Percentiles rank a stretch among this genome's conserved stretches.
Evolutionary conservation across 495 filamentous ascomycete genomes (phyloP).

Genomic region (Penicillium malachiteum): DNA sequence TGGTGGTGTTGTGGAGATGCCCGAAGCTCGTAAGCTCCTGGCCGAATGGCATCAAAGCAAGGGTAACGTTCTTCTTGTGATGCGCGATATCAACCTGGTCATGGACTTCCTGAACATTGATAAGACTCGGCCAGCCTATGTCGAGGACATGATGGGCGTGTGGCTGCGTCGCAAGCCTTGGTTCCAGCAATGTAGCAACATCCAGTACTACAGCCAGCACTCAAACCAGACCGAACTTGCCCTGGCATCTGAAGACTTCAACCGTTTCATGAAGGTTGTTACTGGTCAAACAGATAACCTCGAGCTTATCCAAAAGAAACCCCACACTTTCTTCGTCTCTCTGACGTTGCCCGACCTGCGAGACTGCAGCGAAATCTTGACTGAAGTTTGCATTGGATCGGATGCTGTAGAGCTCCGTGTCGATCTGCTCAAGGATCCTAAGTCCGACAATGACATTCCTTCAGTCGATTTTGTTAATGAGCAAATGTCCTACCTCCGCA

Average conservation of each 20-base stretch:
- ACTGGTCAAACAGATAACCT: slow-evolving; percentile 68
- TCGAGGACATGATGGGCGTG: slow-evolving; percentile 89
- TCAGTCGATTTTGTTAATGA: slow-evolving; percentile 72
- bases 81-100: slow-evolving; percentile 82
- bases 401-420: slow-evolving; percentile 94
- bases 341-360: slow-evolving; percentile 77
- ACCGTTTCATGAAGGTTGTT: slow-evolving; percentile 71
- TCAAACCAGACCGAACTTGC: slow-evolving; percentile 50
- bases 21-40: slow-evolving; percentile 76
- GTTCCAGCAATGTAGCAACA: slow-evolving; percentile 93
- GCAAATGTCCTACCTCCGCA: slow-evolving; percentile 78
- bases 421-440: slow-evolving; percentile 82
- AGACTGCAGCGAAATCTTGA: slow-evolving; percentile 59
- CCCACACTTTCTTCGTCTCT: slow-evolving; percentile 88
- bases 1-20: slow-evolving; percentile 87
- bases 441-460: slow-evolving; percentile 56
- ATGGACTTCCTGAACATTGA: slow-evolving; percentile 89
- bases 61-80: slow-evolving; percentile 85
- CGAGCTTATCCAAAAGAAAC: slow-evolving; percentile 63
- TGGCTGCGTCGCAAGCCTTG: slow-evolving; percentile 89
- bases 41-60: slow-evolving; percentile 70
- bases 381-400: slow-evolving; percentile 74
- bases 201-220: slow-evolving; percentile 83
- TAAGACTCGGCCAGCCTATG: slow-evolving; percentile 88
- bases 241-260: slow-evolving; percentile 73